Base-by-base conservation (phyloP, 2,329 filamentous ascomycete species). In the Apiospora hydei region DNA sequence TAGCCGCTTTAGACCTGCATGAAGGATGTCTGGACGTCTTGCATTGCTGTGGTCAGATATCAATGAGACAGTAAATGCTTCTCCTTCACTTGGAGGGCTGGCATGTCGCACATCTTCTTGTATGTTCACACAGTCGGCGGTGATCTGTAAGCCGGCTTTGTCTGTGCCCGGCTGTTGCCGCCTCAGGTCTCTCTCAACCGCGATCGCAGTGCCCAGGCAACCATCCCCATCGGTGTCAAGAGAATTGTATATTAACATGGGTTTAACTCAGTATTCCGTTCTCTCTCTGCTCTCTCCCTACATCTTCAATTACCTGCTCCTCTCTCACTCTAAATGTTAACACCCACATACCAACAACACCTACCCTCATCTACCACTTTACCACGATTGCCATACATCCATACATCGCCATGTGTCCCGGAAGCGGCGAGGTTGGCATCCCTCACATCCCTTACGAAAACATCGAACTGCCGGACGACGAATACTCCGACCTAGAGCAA, bases 221-320 rank as follows among this genome's bases (percentile, higher is more conserved):
- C 57, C 30, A 64, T 13, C 1, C 8, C 18, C 16, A 16, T 38
- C 24, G 4, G 18, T n/a, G 8, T 30, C 14, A 61, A n/a, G 16
- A 38, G 18, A 41, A 8, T 13, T 10, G 30, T 41, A 64, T 41
- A 64, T 41, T 11, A 41, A 7, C 1, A 14, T 24, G 34, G 21
- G 4, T 41, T 5, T 18, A 1, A 0, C 8, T 0, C 30, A 38
- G 11, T 6, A 1, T 13, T 14, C 11, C 3, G 3, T 24, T 14
- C 57, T n/a, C 18, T 14, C 3, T 11, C 30, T 21, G 38, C 6
- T 11, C 57, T 26, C 3, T 26, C 4, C 1, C 8, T 6, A 14
- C 21, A 64, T 21, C 8, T n/a, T 13, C 30, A n/a, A 64, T 21
- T 18, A n/a, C n/a, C 1, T n/a, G 21, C 34, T n/a, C 18, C 8